A percentile compares a stretch with the other conserved stretches of the same genome.
phyloP scores from a whole-genome alignment of 805 yeast genomes.

The Myxozyma mucilagina region DNA sequence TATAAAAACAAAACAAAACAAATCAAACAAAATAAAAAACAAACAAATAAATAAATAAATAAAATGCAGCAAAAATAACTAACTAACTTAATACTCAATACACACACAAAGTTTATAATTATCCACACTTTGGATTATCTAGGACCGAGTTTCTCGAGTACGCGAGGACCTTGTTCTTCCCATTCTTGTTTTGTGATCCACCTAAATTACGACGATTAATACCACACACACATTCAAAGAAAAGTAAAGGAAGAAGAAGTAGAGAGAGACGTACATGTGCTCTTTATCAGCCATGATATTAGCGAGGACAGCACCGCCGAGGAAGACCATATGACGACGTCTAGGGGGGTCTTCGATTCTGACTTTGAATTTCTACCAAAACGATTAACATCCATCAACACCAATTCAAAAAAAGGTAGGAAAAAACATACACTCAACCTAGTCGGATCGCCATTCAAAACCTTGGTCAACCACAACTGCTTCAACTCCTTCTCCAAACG shows the following conservation, averaged over 20 bases:
- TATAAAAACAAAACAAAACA: too few species aligned
- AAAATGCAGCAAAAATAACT: too few species aligned
- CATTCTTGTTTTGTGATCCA: slow-evolving; percentile 96
- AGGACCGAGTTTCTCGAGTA: slow-evolving; percentile 87
- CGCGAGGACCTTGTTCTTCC: slow-evolving; percentile 93
- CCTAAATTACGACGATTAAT: slow-evolving; percentile 4
- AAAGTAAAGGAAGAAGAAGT: neutral
- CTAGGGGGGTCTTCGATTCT: slow-evolving; percentile 98
- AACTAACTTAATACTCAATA: too few species aligned
- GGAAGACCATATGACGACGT: slow-evolving; percentile 97
- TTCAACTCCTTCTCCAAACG: slow-evolving; percentile 93
- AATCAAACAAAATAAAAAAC: too few species aligned
- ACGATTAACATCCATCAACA: neutral
- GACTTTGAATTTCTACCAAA: slow-evolving; percentile 72
- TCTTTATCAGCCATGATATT: slow-evolving; percentile 98
- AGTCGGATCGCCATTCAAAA: slow-evolving; percentile 80
- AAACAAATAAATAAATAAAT: too few species aligned
- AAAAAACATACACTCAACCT: slow-evolving; percentile 50
- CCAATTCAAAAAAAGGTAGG: slow-evolving; percentile 39
- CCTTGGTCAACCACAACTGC: slow-evolving; percentile 91
- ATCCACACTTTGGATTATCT: too few species aligned
- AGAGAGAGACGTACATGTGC: slow-evolving; percentile 56
- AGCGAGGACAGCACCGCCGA: slow-evolving; percentile 98
- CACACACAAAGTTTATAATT: too few species aligned
- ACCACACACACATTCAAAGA: too few species aligned